Evolutionary conservation across 805 yeast species (phyloP).

Genomic region (Myxozyma neglecta): DNA sequence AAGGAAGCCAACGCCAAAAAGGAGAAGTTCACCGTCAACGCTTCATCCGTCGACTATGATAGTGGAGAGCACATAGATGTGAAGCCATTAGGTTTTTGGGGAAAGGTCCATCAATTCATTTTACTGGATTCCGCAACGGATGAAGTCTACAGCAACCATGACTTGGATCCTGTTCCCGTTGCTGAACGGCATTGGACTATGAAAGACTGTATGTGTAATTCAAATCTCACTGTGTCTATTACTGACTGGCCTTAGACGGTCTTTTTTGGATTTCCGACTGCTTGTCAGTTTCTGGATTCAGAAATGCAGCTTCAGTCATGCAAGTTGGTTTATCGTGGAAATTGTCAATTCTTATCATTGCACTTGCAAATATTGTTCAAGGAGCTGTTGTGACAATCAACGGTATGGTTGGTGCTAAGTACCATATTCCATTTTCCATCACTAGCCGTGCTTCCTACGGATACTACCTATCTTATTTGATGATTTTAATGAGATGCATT

Average conservation of each 20-base stretch:
- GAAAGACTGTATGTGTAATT: constrained; percentile 15
- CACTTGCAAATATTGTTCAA: constrained; percentile 47
- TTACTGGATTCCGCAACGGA: constrained; percentile 24
- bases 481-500: constrained; percentile 75
- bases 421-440: constrained; percentile 67
- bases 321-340: constrained; percentile 49
- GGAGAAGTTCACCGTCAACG: constrained; percentile 4
- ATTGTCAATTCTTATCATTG: constrained; percentile 47
- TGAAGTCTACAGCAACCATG: constrained; percentile 26
- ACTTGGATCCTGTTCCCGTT: constrained; percentile 2
- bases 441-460: constrained; percentile 81
- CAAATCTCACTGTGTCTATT: background rate
- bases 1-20: background rate
- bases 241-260: constrained; percentile 31
- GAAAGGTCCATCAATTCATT: constrained; percentile 15
- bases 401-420: constrained; percentile 51
- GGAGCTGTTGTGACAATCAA: constrained; percentile 46
- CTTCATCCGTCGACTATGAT: background rate
- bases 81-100: constrained; percentile 18
- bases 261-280: constrained; percentile 34
- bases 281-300: constrained; percentile 46
- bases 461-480: constrained; percentile 78
- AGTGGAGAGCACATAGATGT: background rate
- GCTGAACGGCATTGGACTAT: constrained; percentile 26
- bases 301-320: constrained; percentile 47